phyloP scores from a whole-genome alignment of 1,284 basidiomycete species.

The Ceratobasidium theobromae region DNA sequence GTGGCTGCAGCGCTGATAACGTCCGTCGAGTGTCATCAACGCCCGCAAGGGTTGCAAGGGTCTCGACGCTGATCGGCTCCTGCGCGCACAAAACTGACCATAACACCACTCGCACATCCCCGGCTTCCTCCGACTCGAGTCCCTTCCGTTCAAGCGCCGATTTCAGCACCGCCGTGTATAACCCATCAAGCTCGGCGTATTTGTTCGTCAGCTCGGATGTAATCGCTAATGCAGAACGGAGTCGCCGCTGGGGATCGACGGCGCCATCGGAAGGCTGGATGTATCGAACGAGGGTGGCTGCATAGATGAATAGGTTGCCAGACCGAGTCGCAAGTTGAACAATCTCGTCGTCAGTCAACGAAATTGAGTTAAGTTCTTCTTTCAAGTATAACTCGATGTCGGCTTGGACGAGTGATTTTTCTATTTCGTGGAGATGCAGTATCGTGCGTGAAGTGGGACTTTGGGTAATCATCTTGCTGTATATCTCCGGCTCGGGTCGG shows the following conservation, averaged over 20 bases:
- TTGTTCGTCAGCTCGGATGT: not conserved
- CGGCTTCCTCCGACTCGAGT: not conserved
- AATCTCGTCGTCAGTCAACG: not conserved
- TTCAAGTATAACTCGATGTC: constrained; percentile 26
- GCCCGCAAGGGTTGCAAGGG: not conserved
- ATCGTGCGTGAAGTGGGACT: not conserved
- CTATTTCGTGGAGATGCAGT: constrained; percentile 29
- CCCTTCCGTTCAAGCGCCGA: not conserved
- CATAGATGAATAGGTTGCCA: constrained; percentile 27
- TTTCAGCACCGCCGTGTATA: constrained; percentile 6
- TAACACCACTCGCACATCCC: too few species aligned
- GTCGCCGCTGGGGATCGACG: not conserved
- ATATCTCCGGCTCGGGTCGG: constrained; percentile 6
- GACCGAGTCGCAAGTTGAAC: not conserved
- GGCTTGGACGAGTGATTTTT: constrained; percentile 10
- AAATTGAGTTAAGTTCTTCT: not conserved
- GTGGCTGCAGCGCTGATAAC: too few species aligned
- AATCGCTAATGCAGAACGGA: not conserved
- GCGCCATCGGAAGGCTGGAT: not conserved
- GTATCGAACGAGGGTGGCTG: constrained; percentile 12
- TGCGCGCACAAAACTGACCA: not conserved
- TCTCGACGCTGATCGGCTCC: not conserved
- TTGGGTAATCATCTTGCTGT: not conserved
- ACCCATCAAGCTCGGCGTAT: not conserved
- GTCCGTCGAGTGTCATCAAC: not conserved